These are phyloP conservation scores for Xanthoceras sorbifolium DNA, from an alignment of 345 rosid species.

Conservation along the genomic window DNA sequence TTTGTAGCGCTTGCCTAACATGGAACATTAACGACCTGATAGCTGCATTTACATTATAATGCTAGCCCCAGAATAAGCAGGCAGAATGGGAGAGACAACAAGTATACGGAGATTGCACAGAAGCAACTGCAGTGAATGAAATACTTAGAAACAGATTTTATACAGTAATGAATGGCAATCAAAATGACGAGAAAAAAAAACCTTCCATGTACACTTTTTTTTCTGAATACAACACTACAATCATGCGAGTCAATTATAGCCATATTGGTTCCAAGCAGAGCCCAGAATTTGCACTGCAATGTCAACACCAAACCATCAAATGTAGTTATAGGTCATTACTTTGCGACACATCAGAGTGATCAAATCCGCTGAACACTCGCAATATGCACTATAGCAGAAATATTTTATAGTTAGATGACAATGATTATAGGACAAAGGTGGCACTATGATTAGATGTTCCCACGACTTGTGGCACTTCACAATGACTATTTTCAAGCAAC, in stretches of 20 bases:
- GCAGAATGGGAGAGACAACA: too few relatives aligned
- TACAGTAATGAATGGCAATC: too few relatives aligned
- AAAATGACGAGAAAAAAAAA: too few relatives aligned
- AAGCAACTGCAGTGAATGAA: too few relatives aligned
- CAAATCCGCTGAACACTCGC: not conserved
- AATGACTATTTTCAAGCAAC: slow-evolving; percentile 9
- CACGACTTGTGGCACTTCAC: not conserved
- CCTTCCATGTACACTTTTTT: not conserved
- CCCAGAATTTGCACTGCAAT: not conserved
- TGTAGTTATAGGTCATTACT: not conserved
- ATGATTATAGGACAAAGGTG: not conserved
- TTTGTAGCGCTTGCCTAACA: not conserved
- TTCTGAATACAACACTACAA: not conserved
- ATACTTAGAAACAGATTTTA: too few relatives aligned
- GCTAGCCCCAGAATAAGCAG: too few relatives aligned
- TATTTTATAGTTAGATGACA: not conserved
- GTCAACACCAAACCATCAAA: not conserved
- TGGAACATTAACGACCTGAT: not conserved
- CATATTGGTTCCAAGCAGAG: not conserved
- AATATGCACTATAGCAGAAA: not conserved
- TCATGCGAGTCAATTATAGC: not conserved
- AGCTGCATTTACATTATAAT: not conserved
- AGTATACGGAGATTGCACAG: too few relatives aligned
- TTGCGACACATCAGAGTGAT: not conserved
- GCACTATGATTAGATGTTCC: not conserved